Evolutionary conservation across 441 rosid genomes (phyloP).

Genomic region (Corymbia calophylla): DNA sequence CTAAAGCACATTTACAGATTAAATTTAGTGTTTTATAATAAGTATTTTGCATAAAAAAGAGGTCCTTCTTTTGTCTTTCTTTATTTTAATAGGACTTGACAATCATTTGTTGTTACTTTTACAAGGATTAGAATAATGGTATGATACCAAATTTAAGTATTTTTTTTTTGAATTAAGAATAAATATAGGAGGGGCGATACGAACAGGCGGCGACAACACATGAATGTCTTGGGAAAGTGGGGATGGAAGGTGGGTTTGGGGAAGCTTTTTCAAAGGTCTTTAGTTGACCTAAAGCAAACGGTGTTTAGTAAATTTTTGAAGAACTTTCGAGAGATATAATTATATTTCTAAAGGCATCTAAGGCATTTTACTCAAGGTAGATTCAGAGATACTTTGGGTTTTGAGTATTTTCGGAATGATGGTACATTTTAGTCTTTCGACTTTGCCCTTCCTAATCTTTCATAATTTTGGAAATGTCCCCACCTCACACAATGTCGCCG

Average conservation of each 20-base stretch:
- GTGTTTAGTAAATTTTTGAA: background rate
- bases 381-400: accelerated
- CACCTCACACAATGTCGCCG: accelerated
- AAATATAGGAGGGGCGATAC: background rate
- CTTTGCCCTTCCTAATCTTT: background rate
- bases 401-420: background rate
- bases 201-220: background rate
- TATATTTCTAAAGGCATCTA: background rate
- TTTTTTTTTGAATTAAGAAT: background rate
- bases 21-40: background rate
- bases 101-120: background rate
- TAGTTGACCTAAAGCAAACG: background rate
- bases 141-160: background rate
- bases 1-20: background rate
- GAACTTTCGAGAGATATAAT: background rate
- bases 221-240: background rate
- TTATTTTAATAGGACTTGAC: background rate
- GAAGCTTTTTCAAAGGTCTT: background rate
- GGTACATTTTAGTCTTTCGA: background rate
- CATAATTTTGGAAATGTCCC: background rate
- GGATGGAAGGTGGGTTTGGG: background rate
- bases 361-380: background rate
- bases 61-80: background rate
- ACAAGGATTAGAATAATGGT: background rate
- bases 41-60: background rate